Evolutionary conservation across 1,284 basidiomycete genomes (phyloP).

Genomic region (Lentinula novae-zelandiae): DNA sequence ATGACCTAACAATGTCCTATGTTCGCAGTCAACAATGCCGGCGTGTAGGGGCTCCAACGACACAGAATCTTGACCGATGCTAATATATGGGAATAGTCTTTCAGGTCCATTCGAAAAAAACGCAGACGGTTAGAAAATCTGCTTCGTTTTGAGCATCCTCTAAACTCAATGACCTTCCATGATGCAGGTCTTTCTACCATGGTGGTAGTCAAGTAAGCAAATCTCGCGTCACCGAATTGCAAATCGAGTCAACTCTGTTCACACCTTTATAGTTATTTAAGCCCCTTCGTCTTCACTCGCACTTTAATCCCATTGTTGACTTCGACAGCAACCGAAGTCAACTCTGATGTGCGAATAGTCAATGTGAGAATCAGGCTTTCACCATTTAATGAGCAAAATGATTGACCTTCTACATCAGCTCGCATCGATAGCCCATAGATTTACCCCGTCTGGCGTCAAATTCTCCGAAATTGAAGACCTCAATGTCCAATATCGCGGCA

Average conservation of each 20-base stretch:
- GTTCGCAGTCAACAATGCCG: constrained; percentile 40
- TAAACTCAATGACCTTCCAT: not conserved
- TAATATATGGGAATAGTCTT: not conserved
- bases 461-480: constrained; percentile 19
- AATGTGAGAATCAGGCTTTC: constrained; percentile 29
- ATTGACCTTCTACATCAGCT: constrained; percentile 8
- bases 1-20: not conserved
- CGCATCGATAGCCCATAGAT: constrained; percentile 14
- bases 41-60: constrained; percentile 22
- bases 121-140: constrained; percentile 26
- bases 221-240: not conserved
- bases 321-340: constrained; percentile 36
- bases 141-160: not conserved
- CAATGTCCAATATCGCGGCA: constrained; percentile 13
- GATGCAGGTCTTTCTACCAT: constrained; percentile 30
- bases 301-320: constrained; percentile 45
- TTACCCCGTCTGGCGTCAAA: constrained; percentile 9
- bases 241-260: not conserved
- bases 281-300: constrained; percentile 43
- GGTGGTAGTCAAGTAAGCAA: constrained; percentile 39
- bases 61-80: not conserved
- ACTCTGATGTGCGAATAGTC: constrained; percentile 48
- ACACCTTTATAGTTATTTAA: constrained; percentile 33
- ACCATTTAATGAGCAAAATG: not conserved
- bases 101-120: constrained; percentile 24